These are phyloP conservation scores for Onygena corvina DNA, from an alignment of 2,329 filamentous ascomycete species.

Conservation along the genomic window DNA sequence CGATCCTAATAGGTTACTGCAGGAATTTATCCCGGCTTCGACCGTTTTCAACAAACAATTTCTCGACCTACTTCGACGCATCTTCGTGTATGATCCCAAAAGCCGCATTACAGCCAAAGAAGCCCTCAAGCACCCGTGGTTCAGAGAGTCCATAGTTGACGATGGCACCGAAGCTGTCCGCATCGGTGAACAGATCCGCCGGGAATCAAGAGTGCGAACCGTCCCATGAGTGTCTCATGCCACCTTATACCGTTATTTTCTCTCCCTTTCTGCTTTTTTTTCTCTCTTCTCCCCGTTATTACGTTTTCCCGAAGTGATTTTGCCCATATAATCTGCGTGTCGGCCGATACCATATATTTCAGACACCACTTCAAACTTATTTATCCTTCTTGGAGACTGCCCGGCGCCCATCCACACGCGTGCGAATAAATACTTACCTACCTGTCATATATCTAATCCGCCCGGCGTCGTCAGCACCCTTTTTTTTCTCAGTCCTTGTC, in stretches of 20 bases:
- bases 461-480: neutral
- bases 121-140: constrained; percentile 55
- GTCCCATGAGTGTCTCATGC: neutral
- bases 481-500: neutral
- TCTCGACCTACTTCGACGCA: constrained; percentile 49
- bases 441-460: neutral
- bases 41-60: constrained; percentile 51
- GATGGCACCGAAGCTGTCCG: constrained; percentile 54
- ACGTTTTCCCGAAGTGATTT: neutral
- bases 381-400: neutral
- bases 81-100: constrained; percentile 57
- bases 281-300: neutral
- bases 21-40: constrained; percentile 52
- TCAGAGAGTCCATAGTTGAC: constrained; percentile 51
- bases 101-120: constrained; percentile 53
- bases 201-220: neutral
- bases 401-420: neutral
- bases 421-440: neutral
- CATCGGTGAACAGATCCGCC: constrained; percentile 38
- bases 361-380: neutral
- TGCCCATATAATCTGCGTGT: constrained; percentile 1
- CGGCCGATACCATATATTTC: constrained; percentile 5
- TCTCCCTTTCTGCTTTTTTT: neutral
- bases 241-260: neutral
- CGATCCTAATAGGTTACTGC: constrained; percentile 19